These are phyloP conservation scores for Artemisia annua DNA, from an alignment of 129 eudicot genomes.

Conservation along the genomic window DNA sequence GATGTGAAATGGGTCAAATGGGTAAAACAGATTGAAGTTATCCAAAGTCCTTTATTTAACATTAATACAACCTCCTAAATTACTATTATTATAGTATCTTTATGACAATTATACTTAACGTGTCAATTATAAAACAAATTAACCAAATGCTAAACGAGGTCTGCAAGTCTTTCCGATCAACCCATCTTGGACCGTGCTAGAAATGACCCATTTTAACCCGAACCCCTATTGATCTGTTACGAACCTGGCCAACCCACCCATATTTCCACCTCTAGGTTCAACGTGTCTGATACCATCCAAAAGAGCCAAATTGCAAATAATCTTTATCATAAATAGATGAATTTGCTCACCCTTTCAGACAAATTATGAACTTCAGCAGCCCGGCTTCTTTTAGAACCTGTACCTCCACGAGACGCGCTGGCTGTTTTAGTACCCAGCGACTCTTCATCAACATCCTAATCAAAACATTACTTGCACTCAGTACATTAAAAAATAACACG, in stretches of 20 bases:
- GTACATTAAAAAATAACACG: neutral
- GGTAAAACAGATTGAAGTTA: slow-evolving; percentile 3
- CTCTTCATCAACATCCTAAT: slow-evolving; percentile 84
- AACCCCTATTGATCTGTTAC: neutral
- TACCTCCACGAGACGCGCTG: slow-evolving; percentile 54
- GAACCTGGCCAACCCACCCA: neutral
- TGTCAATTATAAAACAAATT: too few species aligned
- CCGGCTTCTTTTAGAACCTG: slow-evolving; percentile 91
- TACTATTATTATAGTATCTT: neutral
- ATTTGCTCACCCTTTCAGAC: slow-evolving; percentile 84
- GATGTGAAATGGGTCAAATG: neutral
- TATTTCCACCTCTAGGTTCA: slow-evolving; percentile 1
- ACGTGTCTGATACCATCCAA: neutral
- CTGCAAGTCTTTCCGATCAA: too few species aligned
- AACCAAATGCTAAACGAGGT: too few species aligned
- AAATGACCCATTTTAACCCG: neutral
- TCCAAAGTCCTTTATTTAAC: neutral
- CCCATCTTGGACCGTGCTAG: too few species aligned
- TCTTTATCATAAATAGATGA: neutral
- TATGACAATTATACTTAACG: neutral
- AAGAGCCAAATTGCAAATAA: neutral
- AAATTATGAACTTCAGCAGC: slow-evolving; percentile 99
- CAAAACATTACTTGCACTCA: slow-evolving; percentile 11
- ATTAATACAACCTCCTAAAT: neutral
- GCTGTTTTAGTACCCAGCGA: slow-evolving; percentile 55